phyloP scores from a whole-genome alignment of 2,329 filamentous ascomycete species.

The Aspergillus eucalypticola region DNA sequence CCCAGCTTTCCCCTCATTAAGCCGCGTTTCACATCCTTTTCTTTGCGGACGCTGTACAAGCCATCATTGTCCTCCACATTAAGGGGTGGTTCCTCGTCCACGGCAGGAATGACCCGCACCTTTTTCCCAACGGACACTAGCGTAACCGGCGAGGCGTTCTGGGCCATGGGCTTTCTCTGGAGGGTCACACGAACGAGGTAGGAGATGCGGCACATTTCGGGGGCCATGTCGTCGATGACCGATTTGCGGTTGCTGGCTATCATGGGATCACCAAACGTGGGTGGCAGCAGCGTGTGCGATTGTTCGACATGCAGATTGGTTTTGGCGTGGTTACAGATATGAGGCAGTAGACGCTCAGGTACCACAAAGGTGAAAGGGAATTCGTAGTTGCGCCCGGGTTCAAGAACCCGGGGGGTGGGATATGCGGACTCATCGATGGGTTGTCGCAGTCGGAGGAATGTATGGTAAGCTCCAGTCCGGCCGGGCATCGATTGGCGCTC shows the following conservation, averaged over 20 bases:
- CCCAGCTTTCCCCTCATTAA: conserved; percentile 61
- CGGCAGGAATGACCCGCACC: conserved; percentile 60
- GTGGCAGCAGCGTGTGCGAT: conserved; percentile 61
- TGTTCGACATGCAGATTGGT: conserved; percentile 54
- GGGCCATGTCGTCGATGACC: conserved; percentile 62
- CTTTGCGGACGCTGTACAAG: conserved; percentile 56
- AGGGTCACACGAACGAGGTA: conserved; percentile 58
- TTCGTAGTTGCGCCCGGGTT: conserved; percentile 56
- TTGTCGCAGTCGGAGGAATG: conserved; percentile 63
- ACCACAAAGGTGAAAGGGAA: conserved; percentile 67
- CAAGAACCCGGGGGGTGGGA: conserved; percentile 56
- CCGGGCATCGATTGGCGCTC: conserved; percentile 58
- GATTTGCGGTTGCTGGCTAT: conserved; percentile 52
- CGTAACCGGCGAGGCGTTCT: conserved; percentile 31
- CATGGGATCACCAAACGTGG: conserved; percentile 61
- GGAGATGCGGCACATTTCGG: conserved; percentile 61
- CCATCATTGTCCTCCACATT: conserved; percentile 48
- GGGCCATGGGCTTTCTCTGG: conserved; percentile 10
- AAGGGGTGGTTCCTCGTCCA: conserved; percentile 62
- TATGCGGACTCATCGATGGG: conserved; percentile 57
- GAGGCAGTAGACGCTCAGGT: conserved; percentile 60
- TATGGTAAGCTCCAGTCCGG: conserved; percentile 58
- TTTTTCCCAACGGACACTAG: conserved; percentile 56
- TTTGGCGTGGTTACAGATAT: conserved; percentile 57
- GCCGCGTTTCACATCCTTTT: conserved; percentile 63